phyloP scores from a whole-genome alignment of 192 early-diverging fungal genomes.

The Coemansia sp. region DNA sequence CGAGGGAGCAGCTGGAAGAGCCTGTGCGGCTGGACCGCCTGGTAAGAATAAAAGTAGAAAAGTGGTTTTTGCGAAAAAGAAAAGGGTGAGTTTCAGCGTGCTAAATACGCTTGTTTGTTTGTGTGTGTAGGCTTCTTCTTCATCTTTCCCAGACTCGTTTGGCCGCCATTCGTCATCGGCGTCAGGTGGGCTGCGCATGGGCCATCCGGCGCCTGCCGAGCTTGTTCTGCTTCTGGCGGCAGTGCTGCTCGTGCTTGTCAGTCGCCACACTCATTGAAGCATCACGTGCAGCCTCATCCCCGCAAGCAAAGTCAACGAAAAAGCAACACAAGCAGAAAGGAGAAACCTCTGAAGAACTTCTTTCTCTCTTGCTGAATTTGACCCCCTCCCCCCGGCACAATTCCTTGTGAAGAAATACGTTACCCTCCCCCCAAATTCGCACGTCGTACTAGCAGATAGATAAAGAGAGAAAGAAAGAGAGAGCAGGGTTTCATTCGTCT shows the following conservation, averaged over 20 bases:
- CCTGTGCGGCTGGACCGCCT: conserved; percentile 29
- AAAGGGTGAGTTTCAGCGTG: not conserved
- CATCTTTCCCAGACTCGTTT: too few relatives aligned
- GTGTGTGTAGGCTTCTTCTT: too few relatives aligned
- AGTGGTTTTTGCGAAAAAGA: not conserved
- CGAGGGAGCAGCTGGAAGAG: conserved; percentile 18
- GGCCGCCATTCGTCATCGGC: not conserved
- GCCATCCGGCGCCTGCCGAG: not conserved
- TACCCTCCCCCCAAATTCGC: too few relatives aligned
- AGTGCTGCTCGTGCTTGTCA: not conserved
- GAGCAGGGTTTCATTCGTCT: too few relatives aligned
- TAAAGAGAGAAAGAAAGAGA: too few relatives aligned
- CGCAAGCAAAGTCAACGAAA: too few relatives aligned
- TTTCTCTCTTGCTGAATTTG: too few relatives aligned
- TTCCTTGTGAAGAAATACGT: too few relatives aligned
- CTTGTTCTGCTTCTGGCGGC: not conserved
- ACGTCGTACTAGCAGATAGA: too few relatives aligned
- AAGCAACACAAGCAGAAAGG: too few relatives aligned
- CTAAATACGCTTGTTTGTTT: not conserved
- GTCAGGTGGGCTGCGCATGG: conserved; percentile 1
- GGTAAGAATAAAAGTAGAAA: conserved; percentile 1
- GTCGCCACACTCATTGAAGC: not conserved
- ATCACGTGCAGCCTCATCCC: not conserved
- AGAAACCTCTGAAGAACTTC: too few relatives aligned
- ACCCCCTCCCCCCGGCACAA: too few relatives aligned